Conservation (phyloP, 352 stramenopile species). For the Phytophthora fragariae region DNA sequence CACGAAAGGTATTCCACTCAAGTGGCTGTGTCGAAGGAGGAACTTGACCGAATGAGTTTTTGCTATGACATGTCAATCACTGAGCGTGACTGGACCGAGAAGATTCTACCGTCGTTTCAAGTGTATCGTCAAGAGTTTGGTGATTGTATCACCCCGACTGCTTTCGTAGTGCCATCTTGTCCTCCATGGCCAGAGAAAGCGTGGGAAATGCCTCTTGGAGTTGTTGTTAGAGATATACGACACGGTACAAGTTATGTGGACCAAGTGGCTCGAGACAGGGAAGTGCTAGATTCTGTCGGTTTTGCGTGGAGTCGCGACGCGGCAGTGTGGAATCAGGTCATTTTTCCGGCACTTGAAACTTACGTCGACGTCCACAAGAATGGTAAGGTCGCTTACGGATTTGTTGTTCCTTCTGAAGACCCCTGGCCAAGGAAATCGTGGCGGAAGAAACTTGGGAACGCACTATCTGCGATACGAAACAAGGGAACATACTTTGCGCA, state of each 20-base stretch:
- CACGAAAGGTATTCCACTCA: neutral
- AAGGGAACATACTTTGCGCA: neutral
- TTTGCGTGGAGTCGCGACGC: neutral
- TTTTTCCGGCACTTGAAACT: neutral
- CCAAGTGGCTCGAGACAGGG: neutral
- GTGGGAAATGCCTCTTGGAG: neutral
- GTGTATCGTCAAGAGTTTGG: neutral
- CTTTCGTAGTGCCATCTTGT: neutral
- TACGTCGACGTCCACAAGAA: neutral
- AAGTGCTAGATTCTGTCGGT: neutral
- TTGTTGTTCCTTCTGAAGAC: neutral
- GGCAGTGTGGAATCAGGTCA: neutral
- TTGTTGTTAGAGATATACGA: too few relatives aligned
- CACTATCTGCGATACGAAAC: neutral
- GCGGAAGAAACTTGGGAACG: neutral
- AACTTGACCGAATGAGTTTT: neutral
- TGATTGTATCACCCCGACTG: neutral
- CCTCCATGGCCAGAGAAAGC: neutral
- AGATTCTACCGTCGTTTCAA: neutral
- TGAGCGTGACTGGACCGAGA: neutral
- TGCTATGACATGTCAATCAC: neutral
- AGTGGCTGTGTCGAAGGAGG: neutral
- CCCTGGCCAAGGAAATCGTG: neutral
- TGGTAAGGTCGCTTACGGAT: neutral
- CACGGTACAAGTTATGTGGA: too few relatives aligned